A percentile compares a stretch with the other conserved stretches of the same genome.
phyloP scores from a whole-genome alignment of 257 asterid genomes.

The Solanum rostratum region DNA sequence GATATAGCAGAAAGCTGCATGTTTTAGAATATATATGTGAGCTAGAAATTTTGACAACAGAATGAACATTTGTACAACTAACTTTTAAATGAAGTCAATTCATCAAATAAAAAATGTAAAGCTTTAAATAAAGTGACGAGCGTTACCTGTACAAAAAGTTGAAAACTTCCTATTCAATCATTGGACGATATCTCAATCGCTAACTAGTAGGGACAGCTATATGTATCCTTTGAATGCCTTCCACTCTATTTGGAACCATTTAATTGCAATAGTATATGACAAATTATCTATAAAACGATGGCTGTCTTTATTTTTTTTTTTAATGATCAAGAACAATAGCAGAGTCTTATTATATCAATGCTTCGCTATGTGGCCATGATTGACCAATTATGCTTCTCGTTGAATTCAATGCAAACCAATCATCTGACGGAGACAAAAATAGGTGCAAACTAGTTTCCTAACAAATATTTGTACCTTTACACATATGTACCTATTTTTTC shows the following conservation, averaged over 20 bases:
- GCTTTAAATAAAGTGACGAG: not conserved
- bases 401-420: not conserved
- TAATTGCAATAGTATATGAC: not conserved
- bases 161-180: not conserved
- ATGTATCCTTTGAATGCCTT: not conserved
- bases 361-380: not conserved
- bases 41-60: not conserved
- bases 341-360: not conserved
- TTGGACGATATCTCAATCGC: not conserved
- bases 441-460: not conserved
- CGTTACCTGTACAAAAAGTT: not conserved
- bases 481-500: not conserved
- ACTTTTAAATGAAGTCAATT: not conserved
- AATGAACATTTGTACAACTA: not conserved
- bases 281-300: not conserved
- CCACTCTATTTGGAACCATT: not conserved
- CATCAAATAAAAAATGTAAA: not conserved
- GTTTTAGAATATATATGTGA: not conserved
- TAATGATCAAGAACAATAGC: too few species aligned
- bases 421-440: not conserved
- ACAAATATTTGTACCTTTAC: not conserved
- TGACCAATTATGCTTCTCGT: not conserved
- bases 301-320: not conserved
- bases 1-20: constrained; percentile 86
- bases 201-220: not conserved